phyloP scores from a whole-genome alignment of 2,329 filamentous ascomycete genomes.

The Colletotrichum agaves region DNA sequence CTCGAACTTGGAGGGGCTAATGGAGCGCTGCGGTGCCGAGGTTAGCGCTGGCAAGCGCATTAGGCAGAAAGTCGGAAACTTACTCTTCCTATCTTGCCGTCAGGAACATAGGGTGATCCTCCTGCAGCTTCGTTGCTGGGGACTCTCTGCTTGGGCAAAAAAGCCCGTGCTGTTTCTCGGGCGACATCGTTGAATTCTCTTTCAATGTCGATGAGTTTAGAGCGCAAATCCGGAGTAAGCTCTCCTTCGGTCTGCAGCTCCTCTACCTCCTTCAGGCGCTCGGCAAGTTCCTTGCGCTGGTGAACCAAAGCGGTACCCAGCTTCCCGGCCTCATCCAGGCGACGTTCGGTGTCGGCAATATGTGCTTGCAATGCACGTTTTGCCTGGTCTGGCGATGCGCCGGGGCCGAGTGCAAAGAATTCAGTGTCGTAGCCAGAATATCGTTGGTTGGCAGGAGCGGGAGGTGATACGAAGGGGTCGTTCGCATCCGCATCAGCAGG shows the following conservation, averaged over 20 bases:
- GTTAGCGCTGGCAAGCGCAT: conserved; percentile 28
- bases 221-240: conserved; percentile 83
- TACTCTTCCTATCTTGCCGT: conserved; percentile 64
- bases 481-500: conserved; percentile 50
- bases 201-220: conserved; percentile 87
- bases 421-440: conserved; percentile 87
- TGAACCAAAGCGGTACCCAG: conserved; percentile 88
- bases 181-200: conserved; percentile 96
- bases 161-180: conserved; percentile 86
- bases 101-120: conserved; percentile 64
- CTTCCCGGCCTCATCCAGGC: conserved; percentile 90
- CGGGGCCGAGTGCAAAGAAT: conserved; percentile 80
- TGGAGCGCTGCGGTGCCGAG: conserved; percentile 64
- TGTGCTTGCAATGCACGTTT: conserved; percentile 92
- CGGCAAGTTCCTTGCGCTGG: conserved; percentile 84
- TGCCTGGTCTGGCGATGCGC: conserved; percentile 83
- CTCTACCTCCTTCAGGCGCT: conserved; percentile 86
- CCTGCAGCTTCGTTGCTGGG: conserved; percentile 72
- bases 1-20: conserved; percentile 82
- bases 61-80: conserved; percentile 42
- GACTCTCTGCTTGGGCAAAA: conserved; percentile 85
- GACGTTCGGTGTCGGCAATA: conserved; percentile 89
- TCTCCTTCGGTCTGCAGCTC: conserved; percentile 79
- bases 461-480: conserved; percentile 69
- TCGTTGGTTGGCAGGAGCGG: conserved; percentile 67